Evolutionary conservation across 768 basidiomycete species (phyloP).

Genomic region (Mycena olivaceomarginata): DNA sequence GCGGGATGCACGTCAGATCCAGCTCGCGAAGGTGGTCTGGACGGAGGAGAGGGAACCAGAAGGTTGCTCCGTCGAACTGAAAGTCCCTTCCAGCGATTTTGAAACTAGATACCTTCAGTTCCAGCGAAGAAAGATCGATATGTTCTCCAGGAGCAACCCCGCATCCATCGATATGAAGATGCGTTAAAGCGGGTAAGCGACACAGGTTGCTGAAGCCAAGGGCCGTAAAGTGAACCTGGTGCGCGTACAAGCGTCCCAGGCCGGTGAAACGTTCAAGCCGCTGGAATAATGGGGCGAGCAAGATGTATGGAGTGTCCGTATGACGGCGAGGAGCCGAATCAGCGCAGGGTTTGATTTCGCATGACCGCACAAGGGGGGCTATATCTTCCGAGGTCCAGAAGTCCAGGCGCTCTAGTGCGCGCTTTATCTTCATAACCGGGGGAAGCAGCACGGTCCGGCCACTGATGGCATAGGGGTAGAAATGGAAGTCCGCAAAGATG

Average conservation of each 20-base stretch:
- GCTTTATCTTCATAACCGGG: background rate
- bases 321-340: background rate
- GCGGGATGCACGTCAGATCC: background rate
- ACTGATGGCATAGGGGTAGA: background rate
- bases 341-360: background rate
- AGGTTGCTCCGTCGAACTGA: background rate
- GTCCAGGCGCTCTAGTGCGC: background rate
- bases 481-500: background rate
- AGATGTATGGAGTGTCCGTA: background rate
- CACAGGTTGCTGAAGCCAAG: background rate
- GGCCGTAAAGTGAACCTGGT: background rate
- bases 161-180: background rate
- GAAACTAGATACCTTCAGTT: background rate
- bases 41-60: conserved; percentile 7
- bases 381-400: conserved; percentile 12
- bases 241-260: background rate
- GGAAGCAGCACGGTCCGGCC: background rate
- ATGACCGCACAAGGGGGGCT: background rate
- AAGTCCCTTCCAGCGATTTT: background rate
- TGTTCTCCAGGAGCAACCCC: background rate
- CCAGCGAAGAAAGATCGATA: background rate
- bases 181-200: background rate
- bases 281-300: background rate
- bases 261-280: background rate
- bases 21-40: conserved; percentile 18